These are phyloP conservation scores for Suillus ampliporus DNA, from an alignment of 768 basidiomycete genomes.

Conservation along the genomic window DNA sequence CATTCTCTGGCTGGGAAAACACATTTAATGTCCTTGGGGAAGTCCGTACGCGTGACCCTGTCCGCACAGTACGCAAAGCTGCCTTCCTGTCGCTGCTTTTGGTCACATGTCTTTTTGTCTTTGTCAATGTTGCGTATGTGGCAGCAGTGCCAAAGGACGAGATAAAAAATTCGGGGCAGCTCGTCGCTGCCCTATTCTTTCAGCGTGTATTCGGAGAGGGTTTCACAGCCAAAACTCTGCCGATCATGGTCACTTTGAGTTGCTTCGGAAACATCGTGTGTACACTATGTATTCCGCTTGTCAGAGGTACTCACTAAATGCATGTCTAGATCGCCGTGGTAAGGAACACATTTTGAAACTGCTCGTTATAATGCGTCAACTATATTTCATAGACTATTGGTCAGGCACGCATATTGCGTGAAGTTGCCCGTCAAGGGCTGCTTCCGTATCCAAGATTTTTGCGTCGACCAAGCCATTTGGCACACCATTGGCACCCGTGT, in stretches of 20 bases:
- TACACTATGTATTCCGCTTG: slow-evolving; percentile 15
- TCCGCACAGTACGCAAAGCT: slow-evolving; percentile 51
- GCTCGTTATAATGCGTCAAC: not conserved
- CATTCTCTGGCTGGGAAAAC: slow-evolving; percentile 43
- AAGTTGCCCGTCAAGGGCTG: slow-evolving; percentile 58
- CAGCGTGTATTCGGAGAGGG: slow-evolving; percentile 51
- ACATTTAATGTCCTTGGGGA: slow-evolving; percentile 55
- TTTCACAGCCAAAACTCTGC: slow-evolving; percentile 40
- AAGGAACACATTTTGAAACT: not conserved
- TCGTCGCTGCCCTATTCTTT: slow-evolving; percentile 57
- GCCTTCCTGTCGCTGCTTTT: slow-evolving; percentile 51
- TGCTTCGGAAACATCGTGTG: slow-evolving; percentile 46
- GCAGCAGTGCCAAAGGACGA: slow-evolving; percentile 49
- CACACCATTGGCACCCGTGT: slow-evolving; percentile 50
- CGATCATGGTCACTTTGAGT: slow-evolving; percentile 45
- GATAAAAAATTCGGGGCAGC: slow-evolving; percentile 48
- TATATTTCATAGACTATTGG: slow-evolving; percentile 38
- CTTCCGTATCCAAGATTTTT: slow-evolving; percentile 53
- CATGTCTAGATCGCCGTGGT: slow-evolving; percentile 8
- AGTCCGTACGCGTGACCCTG: slow-evolving; percentile 41
- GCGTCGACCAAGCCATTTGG: slow-evolving; percentile 54
- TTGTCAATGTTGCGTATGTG: slow-evolving; percentile 49
- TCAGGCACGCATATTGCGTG: slow-evolving; percentile 52
- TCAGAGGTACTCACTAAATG: not conserved
- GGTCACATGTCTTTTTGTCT: slow-evolving; percentile 53